Evolutionary conservation across 1,139 yeast species (phyloP).

Genomic region (Hyphopichia fennica): DNA sequence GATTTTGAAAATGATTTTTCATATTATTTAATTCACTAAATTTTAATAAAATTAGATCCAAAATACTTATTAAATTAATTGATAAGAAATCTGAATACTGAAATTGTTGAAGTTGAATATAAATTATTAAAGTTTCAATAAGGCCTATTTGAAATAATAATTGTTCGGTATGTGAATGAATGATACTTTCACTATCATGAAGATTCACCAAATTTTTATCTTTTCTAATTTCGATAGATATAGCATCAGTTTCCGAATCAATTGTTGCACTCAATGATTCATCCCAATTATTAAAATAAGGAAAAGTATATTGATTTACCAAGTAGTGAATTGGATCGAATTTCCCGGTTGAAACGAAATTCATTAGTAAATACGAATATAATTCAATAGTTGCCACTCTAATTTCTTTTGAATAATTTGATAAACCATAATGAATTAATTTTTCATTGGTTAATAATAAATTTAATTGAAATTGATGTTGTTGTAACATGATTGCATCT

Average conservation of each 20-base stretch:
- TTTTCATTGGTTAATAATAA: conserved; percentile 35
- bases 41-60: conserved; percentile 32
- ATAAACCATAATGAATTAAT: conserved; percentile 27
- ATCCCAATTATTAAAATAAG: conserved; percentile 27
- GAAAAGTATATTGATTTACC: conserved; percentile 29
- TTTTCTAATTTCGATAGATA: conserved; percentile 14
- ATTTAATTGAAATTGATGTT: conserved; percentile 35
- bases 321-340: conserved; percentile 38
- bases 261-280: conserved; percentile 15
- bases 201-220: conserved; percentile 20
- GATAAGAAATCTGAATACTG: conserved; percentile 41
- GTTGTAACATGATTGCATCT: conserved; percentile 43
- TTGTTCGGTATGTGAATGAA: conserved; percentile 19
- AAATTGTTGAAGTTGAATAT: conserved; percentile 44
- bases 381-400: conserved; percentile 41
- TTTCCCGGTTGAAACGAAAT: conserved; percentile 42
- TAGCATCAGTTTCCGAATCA: conserved; percentile 17
- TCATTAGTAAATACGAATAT: conserved; percentile 34
- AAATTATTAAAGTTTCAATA: conserved; percentile 35
- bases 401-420: conserved; percentile 35
- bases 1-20: conserved; percentile 31
- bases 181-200: conserved; percentile 30
- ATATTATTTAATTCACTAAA: conserved; percentile 25
- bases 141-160: conserved; percentile 32
- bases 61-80: conserved; percentile 23